A percentile compares a stretch with the other conserved stretches of the same genome.
These are phyloP conservation scores for Poa annua DNA, from an alignment of 176 grass and related monocot species.

Conservation along the genomic window DNA sequence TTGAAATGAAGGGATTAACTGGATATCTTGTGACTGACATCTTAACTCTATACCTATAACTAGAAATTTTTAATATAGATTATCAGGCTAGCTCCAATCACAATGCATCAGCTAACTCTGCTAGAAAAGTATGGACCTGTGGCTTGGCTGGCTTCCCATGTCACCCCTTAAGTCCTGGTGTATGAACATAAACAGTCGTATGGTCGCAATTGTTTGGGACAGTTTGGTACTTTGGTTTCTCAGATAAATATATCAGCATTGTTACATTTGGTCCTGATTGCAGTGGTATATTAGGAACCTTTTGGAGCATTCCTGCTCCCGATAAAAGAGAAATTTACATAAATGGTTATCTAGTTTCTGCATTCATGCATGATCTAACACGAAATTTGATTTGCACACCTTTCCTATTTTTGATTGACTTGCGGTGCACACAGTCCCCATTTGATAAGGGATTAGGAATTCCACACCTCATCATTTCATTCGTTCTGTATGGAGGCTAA, in stretches of 20 bases:
- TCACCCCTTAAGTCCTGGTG: background rate
- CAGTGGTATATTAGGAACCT: background rate
- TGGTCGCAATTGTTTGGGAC: background rate
- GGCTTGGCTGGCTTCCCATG: background rate
- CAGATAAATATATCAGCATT: background rate
- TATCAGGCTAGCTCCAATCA: too few relatives aligned
- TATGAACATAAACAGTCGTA: background rate
- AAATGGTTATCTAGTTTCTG: background rate
- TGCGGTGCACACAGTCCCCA: background rate
- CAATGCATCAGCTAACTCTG: background rate
- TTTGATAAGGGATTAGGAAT: background rate
- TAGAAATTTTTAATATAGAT: background rate
- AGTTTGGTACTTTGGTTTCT: conserved; percentile 5
- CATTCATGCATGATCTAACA: background rate
- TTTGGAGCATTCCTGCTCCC: background rate
- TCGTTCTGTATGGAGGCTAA: background rate
- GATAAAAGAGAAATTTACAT: background rate
- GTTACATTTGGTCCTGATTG: background rate
- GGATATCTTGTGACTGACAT: background rate
- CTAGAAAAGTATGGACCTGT: background rate
- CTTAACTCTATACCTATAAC: background rate
- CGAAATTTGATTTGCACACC: background rate
- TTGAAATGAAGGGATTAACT: background rate
- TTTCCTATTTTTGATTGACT: background rate
- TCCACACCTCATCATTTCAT: background rate